These are phyloP conservation scores for Vinca major DNA, from an alignment of 305 asterid genomes.

Conservation along the genomic window DNA sequence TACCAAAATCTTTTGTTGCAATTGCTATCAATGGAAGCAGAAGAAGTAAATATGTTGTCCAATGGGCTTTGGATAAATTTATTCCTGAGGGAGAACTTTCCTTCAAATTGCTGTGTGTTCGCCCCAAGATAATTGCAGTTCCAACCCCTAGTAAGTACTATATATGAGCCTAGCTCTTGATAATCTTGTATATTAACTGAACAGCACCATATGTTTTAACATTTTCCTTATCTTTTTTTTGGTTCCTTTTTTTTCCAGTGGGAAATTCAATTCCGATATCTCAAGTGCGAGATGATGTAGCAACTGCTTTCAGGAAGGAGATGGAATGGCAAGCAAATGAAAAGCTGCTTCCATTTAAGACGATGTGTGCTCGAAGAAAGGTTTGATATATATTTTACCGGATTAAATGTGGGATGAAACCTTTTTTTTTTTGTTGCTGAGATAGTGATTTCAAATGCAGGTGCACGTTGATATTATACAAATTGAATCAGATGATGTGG, in stretches of 20 bases:
- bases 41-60: conserved; percentile 42
- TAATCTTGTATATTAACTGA: background rate
- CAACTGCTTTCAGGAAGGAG: conserved; percentile 56
- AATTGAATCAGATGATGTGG: conserved; percentile 70
- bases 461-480: conserved; percentile 60
- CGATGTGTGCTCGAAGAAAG: conserved; percentile 49
- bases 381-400: conserved; percentile 19
- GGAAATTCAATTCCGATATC: conserved; percentile 60
- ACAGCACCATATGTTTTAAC: background rate
- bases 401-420: background rate
- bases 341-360: conserved; percentile 59
- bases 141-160: conserved; percentile 77
- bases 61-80: conserved; percentile 79
- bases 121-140: conserved; percentile 41
- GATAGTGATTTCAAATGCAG: conserved; percentile 30
- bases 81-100: conserved; percentile 45
- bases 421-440: background rate
- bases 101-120: conserved; percentile 60
- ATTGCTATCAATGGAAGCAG: conserved; percentile 57
- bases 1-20: conserved; percentile 31
- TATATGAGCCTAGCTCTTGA: background rate
- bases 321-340: conserved; percentile 52
- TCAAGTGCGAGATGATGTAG: conserved; percentile 68
- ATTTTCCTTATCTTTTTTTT: background rate
- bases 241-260: conserved; percentile 37